Evolutionary conservation across 1,139 yeast species (phyloP).

Genomic region (Casaregolazyma lundiana): DNA sequence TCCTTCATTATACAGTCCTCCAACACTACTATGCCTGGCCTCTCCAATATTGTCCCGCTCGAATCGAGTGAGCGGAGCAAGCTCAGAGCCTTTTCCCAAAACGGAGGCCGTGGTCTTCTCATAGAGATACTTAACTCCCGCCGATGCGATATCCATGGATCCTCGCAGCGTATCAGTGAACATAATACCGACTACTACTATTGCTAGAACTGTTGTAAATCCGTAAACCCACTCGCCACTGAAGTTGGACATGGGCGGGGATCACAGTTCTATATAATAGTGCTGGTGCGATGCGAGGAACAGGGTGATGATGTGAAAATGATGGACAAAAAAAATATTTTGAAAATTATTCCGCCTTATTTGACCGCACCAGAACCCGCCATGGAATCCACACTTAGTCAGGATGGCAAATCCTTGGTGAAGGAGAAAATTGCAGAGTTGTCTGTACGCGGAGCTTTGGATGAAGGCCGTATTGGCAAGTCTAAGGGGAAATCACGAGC

Average conservation of each 20-base stretch:
- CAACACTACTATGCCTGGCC: conserved; percentile 42
- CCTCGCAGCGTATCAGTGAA: conserved; percentile 34
- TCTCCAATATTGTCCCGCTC: conserved; percentile 26
- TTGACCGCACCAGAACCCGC: too few species aligned
- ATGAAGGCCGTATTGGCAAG: conserved; percentile 15
- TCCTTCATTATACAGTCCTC: conserved; percentile 85
- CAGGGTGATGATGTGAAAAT: background rate
- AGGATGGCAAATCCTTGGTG: conserved; percentile 27
- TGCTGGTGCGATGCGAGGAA: background rate
- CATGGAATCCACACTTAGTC: background rate
- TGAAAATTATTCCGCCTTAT: too few species aligned
- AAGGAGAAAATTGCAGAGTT: conserved; percentile 30
- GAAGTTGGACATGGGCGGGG: background rate
- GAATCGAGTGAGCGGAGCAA: conserved; percentile 24
- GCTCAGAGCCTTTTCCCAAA: conserved; percentile 18
- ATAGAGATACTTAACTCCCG: conserved; percentile 30
- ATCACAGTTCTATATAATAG: background rate
- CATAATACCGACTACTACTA: conserved; percentile 21
- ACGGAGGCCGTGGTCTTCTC: conserved; percentile 25
- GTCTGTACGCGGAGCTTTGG: conserved; percentile 26
- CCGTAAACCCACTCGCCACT: conserved; percentile 11
- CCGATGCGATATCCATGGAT: conserved; percentile 34
- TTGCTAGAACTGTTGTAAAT: conserved; percentile 11
- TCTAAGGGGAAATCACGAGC: conserved; percentile 13
- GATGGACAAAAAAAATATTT: background rate